Evolutionary conservation across 2,329 filamentous ascomycete genomes (phyloP), one percentile per base, ranked within the genome.

Genomic region (Seiridium cupressi): DNA sequence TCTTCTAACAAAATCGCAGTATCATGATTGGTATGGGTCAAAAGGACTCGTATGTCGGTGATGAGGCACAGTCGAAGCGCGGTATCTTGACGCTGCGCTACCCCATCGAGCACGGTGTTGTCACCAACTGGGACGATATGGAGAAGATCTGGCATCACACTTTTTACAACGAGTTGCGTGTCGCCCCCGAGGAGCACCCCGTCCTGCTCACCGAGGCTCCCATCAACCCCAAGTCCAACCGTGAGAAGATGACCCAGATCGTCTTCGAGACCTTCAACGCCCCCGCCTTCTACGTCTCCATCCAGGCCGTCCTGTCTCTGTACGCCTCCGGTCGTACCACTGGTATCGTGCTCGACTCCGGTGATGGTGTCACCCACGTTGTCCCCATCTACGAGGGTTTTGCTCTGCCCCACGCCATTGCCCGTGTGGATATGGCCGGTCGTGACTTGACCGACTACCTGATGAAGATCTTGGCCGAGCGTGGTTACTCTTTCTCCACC

Each of bases 21-120:
- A 98, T 99, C 87, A 99, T 99, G 95, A 98, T 99, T 81, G 95
- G 95, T 89, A 99, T 99, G 95, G 95, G 95, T 75, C 95, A 98
- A 85, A 99, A 99, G 87, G 95, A 99, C 88, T 98, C 95, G 67
- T 99, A 99, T 79, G 95, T 99, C 74, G 95, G 95, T 88, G 95
- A 99, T 84, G 95, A 99, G 88, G 95, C 95, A 84, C 95, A 99
- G 87, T 99, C 95, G 79, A 99, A 99, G 93, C 94, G 95, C 95
- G 95, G 95, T 97, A 98, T 99, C 84, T 89, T 99, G 74, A 98
- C 94, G 68, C 89, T 99, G 79, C 90, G 95, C 86, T 99, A 99
- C 85, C 95, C 95, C 78, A 99, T 99, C 80, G 95, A 99, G 89
- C 95, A 99, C 89, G 95, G 95, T 95, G 95, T 99, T 75, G 95